Percentiles rank a stretch among this genome's conserved stretches.
Evolutionary conservation across 2,329 filamentous ascomycete genomes (phyloP).

Genomic region (Simplicillium sp.): DNA sequence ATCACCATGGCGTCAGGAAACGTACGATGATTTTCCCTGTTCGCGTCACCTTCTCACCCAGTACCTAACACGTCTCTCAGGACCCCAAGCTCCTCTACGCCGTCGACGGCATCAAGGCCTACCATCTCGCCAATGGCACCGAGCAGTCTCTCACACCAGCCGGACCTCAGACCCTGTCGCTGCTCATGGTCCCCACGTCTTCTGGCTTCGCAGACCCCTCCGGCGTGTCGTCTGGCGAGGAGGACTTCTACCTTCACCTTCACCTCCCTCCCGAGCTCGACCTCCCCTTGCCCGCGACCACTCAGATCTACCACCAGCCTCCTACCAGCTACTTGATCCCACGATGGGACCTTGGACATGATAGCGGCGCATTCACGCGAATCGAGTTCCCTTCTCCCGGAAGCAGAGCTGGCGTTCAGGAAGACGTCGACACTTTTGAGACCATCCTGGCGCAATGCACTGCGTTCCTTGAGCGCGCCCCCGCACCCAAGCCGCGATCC

Average conservation of each 20-base stretch:
- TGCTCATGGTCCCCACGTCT: slow-evolving; percentile 91
- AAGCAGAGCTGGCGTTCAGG: slow-evolving; percentile 65
- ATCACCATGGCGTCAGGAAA: not conserved
- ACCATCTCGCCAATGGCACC: slow-evolving; percentile 80
- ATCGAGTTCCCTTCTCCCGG: slow-evolving; percentile 80
- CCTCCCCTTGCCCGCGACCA: slow-evolving; percentile 85
- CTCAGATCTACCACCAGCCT: slow-evolving; percentile 94
- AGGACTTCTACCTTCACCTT: slow-evolving; percentile 95
- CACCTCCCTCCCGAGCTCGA: slow-evolving; percentile 93
- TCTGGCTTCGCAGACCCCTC: slow-evolving; percentile 54
- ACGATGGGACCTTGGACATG: slow-evolving; percentile 84
- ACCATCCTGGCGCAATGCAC: slow-evolving; percentile 97
- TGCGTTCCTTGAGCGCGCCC: slow-evolving; percentile 79
- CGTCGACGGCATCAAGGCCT: slow-evolving; percentile 80
- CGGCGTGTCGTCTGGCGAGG: slow-evolving; percentile 53
- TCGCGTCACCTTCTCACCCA: not conserved
- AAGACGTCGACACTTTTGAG: slow-evolving; percentile 93
- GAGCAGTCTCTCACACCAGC: slow-evolving; percentile 75
- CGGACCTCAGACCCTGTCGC: slow-evolving; percentile 81
- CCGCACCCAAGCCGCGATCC: slow-evolving; percentile 40
- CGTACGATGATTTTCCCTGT: not conserved
- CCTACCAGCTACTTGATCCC: slow-evolving; percentile 90
- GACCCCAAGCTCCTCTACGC: slow-evolving; percentile 60
- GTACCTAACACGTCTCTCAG: slow-evolving; percentile 15
- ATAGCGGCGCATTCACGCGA: slow-evolving; percentile 82